Base-by-base conservation (phyloP, 2,329 filamentous ascomycete genomes). In the Alternaria sp. region DNA sequence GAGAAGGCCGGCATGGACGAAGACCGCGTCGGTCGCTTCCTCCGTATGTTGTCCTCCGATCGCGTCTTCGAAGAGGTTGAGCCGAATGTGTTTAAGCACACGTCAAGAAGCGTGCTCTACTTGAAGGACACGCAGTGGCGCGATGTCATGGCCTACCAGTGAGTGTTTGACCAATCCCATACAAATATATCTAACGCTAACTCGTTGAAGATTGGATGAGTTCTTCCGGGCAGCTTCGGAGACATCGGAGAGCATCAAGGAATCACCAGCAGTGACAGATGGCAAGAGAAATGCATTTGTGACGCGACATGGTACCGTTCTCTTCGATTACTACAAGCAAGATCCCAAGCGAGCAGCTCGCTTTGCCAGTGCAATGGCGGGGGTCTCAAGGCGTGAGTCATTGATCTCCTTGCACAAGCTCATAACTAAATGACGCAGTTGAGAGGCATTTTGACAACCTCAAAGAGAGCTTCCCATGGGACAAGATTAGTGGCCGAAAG, bases 331-430 rank as follows among this genome's bases (percentile, higher is more conserved):
- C 51, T 78, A 77, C 46, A 66, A 71, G 45, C 40, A 75, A 49
- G 56, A 74, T 17, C 71, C 74, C 3, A 62, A 66, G 15, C 58
- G 65, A 21, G 74, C 68, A n/a, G 65, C 59, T 28, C 65, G 77
- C 12, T 79, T 79, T 60, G 69, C 70, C 4, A 69, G 67, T 13
- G 77, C 75, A 3, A 77, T 79, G 75, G 70, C 67, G 6, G 65
- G 73, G 3, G 65, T 71, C 30, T 63, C 69, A 12, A 67, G 70
- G 56, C 51, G 68, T 70, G 55, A 45, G 57, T 59, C 2, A 21
- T n/a, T 7, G 17, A 28, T 12, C 1, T 6, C 19, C 17, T 10
- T 9, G 15, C 1, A 9, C 7, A 25, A 49, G 11, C 40, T 23
- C 13, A 11, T 3, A 28, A 26, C 44, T 61, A 12, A 60, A 25